Evolutionary conservation across 1,284 basidiomycete genomes (phyloP).

Genomic region (Coniferiporia weirii): DNA sequence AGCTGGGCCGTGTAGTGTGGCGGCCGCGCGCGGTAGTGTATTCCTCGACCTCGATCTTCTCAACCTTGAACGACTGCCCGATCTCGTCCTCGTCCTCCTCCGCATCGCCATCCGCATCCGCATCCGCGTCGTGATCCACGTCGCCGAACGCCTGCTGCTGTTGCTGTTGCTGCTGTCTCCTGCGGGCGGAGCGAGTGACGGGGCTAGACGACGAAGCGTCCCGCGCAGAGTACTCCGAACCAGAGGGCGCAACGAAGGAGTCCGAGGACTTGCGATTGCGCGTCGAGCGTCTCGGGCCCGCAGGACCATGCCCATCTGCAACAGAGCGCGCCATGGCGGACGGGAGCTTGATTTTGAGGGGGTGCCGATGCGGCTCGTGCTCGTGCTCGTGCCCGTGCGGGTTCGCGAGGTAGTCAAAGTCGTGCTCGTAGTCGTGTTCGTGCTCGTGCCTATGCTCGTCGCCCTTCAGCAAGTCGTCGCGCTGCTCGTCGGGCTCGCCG

Average conservation of each 20-base stretch:
- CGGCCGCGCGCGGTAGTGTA: conserved; percentile 21
- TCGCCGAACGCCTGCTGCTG: conserved; percentile 19
- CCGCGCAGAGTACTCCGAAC: conserved; percentile 21
- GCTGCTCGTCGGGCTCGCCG: conserved; percentile 21
- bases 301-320: background rate
- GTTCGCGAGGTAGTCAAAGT: too few relatives aligned
- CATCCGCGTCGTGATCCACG: conserved; percentile 6
- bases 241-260: conserved; percentile 15
- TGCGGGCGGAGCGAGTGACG: conserved; percentile 1
- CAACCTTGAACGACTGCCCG: conserved; percentile 23
- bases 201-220: conserved; percentile 16
- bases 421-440: conserved; percentile 24
- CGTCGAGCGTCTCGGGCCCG: conserved; percentile 23
- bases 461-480: conserved; percentile 4
- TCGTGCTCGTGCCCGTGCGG: background rate
- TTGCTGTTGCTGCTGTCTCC: background rate
- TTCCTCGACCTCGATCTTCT: conserved; percentile 25
- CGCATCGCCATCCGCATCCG: conserved; percentile 42
- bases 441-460: conserved; percentile 24
- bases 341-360: conserved; percentile 12
- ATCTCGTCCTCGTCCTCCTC: conserved; percentile 37
- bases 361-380: background rate
- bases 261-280: conserved; percentile 33
- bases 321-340: conserved; percentile 18
- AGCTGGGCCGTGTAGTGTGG: conserved; percentile 7